Percentiles rank a stretch among this genome's conserved stretches.
These are phyloP conservation scores for Neonothopanus nambi DNA, from an alignment of 1,284 basidiomycete genomes.

Conservation along the genomic window DNA sequence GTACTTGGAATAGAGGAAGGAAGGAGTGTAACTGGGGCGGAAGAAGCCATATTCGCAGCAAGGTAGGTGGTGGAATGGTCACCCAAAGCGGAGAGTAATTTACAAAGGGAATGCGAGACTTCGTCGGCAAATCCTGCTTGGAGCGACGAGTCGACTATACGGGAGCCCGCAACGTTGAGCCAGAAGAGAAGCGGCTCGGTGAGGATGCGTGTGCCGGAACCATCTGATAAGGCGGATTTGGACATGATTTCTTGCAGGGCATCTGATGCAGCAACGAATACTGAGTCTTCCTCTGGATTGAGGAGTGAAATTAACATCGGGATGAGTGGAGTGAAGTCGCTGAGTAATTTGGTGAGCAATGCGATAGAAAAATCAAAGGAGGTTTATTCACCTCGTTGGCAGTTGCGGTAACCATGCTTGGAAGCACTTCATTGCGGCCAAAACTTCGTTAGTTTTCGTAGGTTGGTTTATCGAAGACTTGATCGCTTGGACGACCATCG, in stretches of 20 bases:
- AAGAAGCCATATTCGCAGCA: constrained; percentile 62
- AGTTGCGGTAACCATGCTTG: constrained; percentile 79
- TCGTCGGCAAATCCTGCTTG: constrained; percentile 49
- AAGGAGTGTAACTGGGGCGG: constrained; percentile 26
- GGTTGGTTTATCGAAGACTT: constrained; percentile 47
- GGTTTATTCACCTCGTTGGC: constrained; percentile 57
- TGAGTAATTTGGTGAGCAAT: constrained; percentile 24
- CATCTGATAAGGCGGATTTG: constrained; percentile 70
- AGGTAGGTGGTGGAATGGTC: constrained; percentile 86
- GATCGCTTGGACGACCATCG: constrained; percentile 71
- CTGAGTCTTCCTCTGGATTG: constrained; percentile 49
- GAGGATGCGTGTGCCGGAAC: constrained; percentile 68
- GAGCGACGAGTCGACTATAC: constrained; percentile 52
- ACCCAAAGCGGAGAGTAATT: constrained; percentile 76
- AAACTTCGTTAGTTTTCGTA: constrained; percentile 46
- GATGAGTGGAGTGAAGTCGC: constrained; percentile 64
- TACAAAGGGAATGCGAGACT: constrained; percentile 69
- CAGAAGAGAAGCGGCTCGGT: constrained; percentile 84
- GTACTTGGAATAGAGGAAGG: constrained; percentile 21
- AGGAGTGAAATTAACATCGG: constrained; percentile 64
- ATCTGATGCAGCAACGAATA: constrained; percentile 67
- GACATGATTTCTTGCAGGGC: constrained; percentile 77
- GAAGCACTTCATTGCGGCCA: constrained; percentile 74
- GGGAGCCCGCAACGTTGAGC: constrained; percentile 57
- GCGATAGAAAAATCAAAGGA: constrained; percentile 6